phyloP scores from a whole-genome alignment of 2,329 filamentous ascomycete species.

The Tolypocladium inflatum region DNA sequence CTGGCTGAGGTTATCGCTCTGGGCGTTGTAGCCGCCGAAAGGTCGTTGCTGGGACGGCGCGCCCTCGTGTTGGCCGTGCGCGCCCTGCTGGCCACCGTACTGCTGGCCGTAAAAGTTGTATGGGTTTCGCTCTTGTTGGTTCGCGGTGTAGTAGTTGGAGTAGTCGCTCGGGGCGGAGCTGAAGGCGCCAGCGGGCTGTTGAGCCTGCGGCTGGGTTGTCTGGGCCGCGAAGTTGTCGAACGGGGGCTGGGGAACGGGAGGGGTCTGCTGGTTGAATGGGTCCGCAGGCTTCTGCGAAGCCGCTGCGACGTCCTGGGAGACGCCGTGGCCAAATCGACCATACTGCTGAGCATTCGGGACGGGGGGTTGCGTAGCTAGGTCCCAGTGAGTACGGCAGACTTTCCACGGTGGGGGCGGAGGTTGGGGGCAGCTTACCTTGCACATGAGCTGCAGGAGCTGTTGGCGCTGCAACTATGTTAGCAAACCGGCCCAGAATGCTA shows the following conservation, averaged over 20 bases:
- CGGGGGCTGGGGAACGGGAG: slow-evolving; percentile 38
- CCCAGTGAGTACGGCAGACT: slow-evolving; percentile 5
- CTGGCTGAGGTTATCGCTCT: slow-evolving; percentile 54
- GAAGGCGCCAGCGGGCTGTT: slow-evolving; percentile 55
- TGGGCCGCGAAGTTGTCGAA: slow-evolving; percentile 53
- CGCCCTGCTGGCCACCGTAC: slow-evolving; percentile 44
- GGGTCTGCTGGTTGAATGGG: slow-evolving; percentile 69
- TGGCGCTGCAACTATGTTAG: slow-evolving; percentile 8
- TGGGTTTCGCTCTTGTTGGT: slow-evolving; percentile 59
- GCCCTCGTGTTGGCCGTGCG: slow-evolving; percentile 64
- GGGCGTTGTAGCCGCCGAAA: slow-evolving; percentile 65
- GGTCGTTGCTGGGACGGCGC: slow-evolving; percentile 62
- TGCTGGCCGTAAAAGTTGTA: slow-evolving; percentile 72
- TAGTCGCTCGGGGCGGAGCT: slow-evolving; percentile 72
- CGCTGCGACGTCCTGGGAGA: slow-evolving; percentile 45
- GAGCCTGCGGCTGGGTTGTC: slow-evolving; percentile 47
- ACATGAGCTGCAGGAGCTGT: slow-evolving; percentile 14
- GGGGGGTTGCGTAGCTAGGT: slow-evolving; percentile 34
- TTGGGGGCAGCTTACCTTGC: slow-evolving; percentile 11
- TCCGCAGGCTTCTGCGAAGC: slow-evolving; percentile 76
- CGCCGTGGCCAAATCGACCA: slow-evolving; percentile 57
- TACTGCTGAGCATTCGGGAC: slow-evolving; percentile 55
- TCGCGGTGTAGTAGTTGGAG: slow-evolving; percentile 76
- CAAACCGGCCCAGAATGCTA: slow-evolving; percentile 4
- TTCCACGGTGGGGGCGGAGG: background rate